A percentile compares a stretch with the other conserved stretches of the same genome.
Conservation (phyloP, 2,329 filamentous ascomycete genomes). For the Dothideomycetes sp. region DNA sequence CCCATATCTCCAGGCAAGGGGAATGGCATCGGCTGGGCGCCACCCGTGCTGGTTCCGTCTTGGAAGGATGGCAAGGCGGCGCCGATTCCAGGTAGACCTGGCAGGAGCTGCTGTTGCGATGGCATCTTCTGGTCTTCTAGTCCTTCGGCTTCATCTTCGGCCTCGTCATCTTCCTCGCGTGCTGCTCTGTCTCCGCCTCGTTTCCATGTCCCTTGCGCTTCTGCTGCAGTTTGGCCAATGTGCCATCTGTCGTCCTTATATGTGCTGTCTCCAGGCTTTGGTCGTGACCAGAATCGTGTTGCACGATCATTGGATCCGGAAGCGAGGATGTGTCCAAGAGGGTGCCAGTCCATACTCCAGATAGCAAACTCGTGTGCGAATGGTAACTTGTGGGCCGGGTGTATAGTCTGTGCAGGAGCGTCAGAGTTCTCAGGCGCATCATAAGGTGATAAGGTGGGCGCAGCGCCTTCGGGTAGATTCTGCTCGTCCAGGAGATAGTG, state of each 20-base stretch:
- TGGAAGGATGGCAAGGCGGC: slow-evolving; percentile 20
- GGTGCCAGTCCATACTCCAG: slow-evolving; percentile 98
- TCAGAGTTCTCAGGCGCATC: slow-evolving; percentile 71
- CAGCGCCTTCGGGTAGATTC: slow-evolving; percentile 65
- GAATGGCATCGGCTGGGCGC: slow-evolving; percentile 20
- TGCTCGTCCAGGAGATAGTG: slow-evolving; percentile 96
- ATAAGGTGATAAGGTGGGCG: slow-evolving; percentile 68
- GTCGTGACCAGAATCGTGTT: slow-evolving; percentile 91
- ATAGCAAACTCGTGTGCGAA: slow-evolving; percentile 92
- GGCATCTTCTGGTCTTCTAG: slow-evolving; percentile 82
- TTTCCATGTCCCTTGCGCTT: slow-evolving; percentile 91
- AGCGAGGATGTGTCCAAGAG: slow-evolving; percentile 85
- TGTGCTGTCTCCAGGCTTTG: slow-evolving; percentile 75
- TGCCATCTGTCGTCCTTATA: slow-evolving; percentile 87
- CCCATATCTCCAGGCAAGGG: slow-evolving; percentile 1
- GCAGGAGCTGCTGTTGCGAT: slow-evolving; percentile 47
- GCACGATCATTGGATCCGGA: slow-evolving; percentile 95
- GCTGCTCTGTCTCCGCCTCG: slow-evolving; percentile 86
- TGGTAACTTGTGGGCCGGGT: slow-evolving; percentile 75
- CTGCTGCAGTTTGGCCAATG: slow-evolving; percentile 84
- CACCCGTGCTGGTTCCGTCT: slow-evolving; percentile 34
- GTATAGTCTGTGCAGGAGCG: slow-evolving; percentile 79
- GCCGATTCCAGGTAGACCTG: slow-evolving; percentile 41
- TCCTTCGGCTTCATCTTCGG: slow-evolving; percentile 86
- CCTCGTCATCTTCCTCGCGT: slow-evolving; percentile 81